Evolutionary conservation across 306 rosid genomes (phyloP).

Genomic region (Cicer judaicum): DNA sequence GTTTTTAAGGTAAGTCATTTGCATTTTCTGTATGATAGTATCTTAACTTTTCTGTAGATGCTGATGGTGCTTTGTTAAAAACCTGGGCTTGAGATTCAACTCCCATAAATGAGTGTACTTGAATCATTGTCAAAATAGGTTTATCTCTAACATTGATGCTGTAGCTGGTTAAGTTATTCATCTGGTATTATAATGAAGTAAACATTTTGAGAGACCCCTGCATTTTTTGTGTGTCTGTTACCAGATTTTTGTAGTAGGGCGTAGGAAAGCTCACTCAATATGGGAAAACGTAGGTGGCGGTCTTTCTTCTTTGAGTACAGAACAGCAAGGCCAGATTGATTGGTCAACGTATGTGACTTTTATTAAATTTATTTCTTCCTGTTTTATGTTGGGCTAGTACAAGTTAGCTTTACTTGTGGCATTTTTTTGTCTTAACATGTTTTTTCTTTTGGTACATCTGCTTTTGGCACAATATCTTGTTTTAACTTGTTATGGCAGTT

Average conservation of each 20-base stretch:
- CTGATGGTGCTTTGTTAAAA: constrained; percentile 16
- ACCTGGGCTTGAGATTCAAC: constrained; percentile 18
- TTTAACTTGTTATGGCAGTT: constrained; percentile 36
- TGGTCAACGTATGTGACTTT: constrained; percentile 83
- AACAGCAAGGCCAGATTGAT: constrained; percentile 62
- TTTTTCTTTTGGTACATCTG: constrained; percentile 8
- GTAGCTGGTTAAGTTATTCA: constrained; percentile 30
- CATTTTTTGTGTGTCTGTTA: constrained; percentile 44
- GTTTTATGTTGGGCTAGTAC: constrained; percentile 27
- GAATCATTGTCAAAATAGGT: constrained; percentile 38
- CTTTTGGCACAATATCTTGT: constrained; percentile 33
- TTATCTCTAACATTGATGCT: constrained; percentile 24
- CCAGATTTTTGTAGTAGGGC: constrained; percentile 79
- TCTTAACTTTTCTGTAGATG: constrained; percentile 25
- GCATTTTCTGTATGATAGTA: constrained; percentile 35
- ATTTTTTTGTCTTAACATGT: constrained; percentile 17
- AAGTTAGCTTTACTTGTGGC: constrained; percentile 20
- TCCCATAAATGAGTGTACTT: constrained; percentile 13
- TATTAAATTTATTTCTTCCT: constrained; percentile 24
- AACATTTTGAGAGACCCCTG: constrained; percentile 46
- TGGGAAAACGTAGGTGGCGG: constrained; percentile 77
- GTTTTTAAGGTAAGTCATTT: constrained; percentile 67
- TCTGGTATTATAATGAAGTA: constrained; percentile 35
- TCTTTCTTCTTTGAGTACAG: constrained; percentile 61
- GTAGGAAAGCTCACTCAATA: constrained; percentile 67